phyloP scores from a whole-genome alignment of 345 rosid genomes.

The Lagerstroemia speciosa region DNA sequence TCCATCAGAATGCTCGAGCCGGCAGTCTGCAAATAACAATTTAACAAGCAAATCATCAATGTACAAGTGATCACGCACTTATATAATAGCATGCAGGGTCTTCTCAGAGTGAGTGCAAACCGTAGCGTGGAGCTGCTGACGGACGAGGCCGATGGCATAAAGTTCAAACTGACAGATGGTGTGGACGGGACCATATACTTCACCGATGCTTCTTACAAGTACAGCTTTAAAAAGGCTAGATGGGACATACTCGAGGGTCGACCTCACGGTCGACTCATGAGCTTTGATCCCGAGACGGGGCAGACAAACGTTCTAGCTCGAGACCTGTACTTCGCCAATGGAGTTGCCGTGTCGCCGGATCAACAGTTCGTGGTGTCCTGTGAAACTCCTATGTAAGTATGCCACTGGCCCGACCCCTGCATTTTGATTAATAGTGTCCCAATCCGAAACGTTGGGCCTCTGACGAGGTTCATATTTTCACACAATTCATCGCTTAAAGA shows the following conservation, averaged over 20 bases:
- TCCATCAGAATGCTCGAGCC: no score
- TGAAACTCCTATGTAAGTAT: constrained; percentile 47
- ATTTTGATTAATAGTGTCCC: no score
- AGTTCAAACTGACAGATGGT: constrained; percentile 52
- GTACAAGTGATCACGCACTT: no score
- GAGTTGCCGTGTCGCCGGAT: constrained; percentile 48
- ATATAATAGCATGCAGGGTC: constrained; percentile 32
- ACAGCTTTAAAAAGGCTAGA: constrained; percentile 2
- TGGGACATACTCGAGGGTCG: constrained; percentile 50
- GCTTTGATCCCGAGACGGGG: constrained; percentile 47
- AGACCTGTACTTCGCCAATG: constrained; percentile 64
- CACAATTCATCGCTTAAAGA: no score
- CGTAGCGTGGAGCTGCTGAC: constrained; percentile 40
- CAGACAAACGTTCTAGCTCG: constrained; percentile 35
- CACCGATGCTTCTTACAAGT: constrained; percentile 65
- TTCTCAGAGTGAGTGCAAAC: constrained; percentile 39
- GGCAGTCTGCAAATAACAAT: no score
- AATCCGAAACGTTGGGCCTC: no score
- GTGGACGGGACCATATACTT: constrained; percentile 61
- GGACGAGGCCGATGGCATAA: constrained; percentile 52
- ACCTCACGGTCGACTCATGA: constrained; percentile 57
- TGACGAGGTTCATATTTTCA: no score
- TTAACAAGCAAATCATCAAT: no score
- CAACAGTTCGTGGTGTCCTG: constrained; percentile 52
- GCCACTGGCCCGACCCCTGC: not conserved